These are phyloP conservation scores for Clohesyomyces aquaticus DNA, from an alignment of 495 filamentous ascomycete genomes.

Conservation along the genomic window DNA sequence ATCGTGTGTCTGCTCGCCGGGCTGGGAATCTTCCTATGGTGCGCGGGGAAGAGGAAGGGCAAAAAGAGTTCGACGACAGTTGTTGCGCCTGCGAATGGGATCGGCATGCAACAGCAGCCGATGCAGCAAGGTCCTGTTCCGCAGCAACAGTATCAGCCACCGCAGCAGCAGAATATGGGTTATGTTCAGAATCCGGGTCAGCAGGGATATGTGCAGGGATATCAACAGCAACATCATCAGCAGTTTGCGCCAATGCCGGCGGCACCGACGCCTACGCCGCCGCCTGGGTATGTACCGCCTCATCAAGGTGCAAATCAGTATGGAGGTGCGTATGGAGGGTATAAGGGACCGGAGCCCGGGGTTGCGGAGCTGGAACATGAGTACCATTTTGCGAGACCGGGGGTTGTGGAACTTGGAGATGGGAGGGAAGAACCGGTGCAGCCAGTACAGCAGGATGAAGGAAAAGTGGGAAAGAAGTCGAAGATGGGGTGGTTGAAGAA, in stretches of 20 bases:
- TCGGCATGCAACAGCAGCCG: not conserved
- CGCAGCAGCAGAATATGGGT: conserved; percentile 14
- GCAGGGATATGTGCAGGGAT: conserved; percentile 15
- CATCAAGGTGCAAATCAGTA: conserved; percentile 1
- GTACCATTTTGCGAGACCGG: conserved; percentile 31
- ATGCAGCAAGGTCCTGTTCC: not conserved
- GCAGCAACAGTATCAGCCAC: conserved; percentile 15
- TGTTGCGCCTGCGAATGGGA: conserved; percentile 12
- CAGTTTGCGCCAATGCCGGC: not conserved
- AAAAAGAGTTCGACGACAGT: conserved; percentile 21
- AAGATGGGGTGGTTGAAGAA: not conserved
- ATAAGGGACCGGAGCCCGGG: conserved; percentile 17
- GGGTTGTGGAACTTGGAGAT: conserved; percentile 28
- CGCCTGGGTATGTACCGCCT: conserved; percentile 6
- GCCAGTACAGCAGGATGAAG: not conserved
- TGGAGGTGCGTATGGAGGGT: not conserved
- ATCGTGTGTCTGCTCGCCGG: conserved; percentile 16
- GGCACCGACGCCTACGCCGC: not conserved
- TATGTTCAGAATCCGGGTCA: not conserved
- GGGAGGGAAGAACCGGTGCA: not conserved
- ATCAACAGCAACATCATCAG: conserved; percentile 9
- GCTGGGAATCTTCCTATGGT: conserved; percentile 20
- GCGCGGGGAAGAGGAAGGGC: conserved; percentile 18
- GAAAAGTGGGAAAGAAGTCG: not conserved
- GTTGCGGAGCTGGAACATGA: conserved; percentile 31